Evolutionary conservation across 2,329 filamentous ascomycete species (phyloP).

Genomic region (Trichoderma sp.): DNA sequence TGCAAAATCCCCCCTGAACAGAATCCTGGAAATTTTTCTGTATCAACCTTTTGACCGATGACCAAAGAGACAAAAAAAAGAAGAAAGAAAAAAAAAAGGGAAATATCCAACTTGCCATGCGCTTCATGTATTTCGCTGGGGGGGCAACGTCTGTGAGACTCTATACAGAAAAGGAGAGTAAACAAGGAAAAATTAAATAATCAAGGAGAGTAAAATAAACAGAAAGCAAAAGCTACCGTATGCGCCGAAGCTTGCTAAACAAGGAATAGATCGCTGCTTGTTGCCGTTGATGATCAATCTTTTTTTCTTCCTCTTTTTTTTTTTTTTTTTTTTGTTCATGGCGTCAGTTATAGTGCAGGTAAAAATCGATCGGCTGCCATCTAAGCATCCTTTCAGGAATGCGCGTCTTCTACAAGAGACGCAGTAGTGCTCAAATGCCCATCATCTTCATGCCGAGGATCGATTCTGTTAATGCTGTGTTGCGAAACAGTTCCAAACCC

Average conservation of each 20-base stretch:
- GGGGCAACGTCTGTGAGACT: conserved; percentile 1
- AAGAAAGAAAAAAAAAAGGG: not conserved
- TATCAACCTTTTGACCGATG: conserved; percentile 27
- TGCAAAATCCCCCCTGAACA: not conserved
- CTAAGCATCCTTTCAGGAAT: conserved; percentile 8
- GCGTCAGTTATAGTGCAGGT: not conserved
- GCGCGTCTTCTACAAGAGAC: conserved; percentile 56
- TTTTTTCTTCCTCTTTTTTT: not conserved
- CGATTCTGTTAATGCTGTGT: conserved; percentile 59
- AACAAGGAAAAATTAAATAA: conserved; percentile 7
- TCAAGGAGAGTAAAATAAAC: not conserved
- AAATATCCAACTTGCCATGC: not conserved
- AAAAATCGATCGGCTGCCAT: not conserved
- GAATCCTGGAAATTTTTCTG: conserved; percentile 25
- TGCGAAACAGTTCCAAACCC: conserved; percentile 62
- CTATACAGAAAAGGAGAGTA: conserved; percentile 15
- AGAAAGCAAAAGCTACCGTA: conserved; percentile 5
- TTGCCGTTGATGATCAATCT: not conserved
- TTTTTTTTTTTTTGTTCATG: not conserved
- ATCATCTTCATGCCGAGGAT: conserved; percentile 49
- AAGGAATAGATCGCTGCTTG: not conserved
- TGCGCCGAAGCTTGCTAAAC: conserved; percentile 18
- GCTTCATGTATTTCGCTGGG: conserved; percentile 11
- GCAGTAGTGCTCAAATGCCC: conserved; percentile 59
- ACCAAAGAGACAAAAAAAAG: not conserved